phyloP scores from a whole-genome alignment of 345 rosid genomes.

The Pistacia atlantica region DNA sequence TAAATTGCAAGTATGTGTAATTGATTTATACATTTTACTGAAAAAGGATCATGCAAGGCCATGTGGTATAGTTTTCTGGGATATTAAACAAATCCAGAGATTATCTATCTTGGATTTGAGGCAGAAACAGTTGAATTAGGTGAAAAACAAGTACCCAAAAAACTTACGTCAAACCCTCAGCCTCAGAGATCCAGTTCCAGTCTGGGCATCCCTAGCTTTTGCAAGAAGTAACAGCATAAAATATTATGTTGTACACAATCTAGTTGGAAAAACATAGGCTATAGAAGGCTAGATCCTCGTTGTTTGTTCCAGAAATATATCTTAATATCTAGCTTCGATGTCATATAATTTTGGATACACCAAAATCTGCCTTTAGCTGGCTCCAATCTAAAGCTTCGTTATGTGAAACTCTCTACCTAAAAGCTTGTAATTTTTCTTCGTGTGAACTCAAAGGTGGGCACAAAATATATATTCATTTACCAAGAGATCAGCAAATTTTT shows the following conservation, averaged over 20 bases:
- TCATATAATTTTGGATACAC: not conserved
- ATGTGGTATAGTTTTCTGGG: not conserved
- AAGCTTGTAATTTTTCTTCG: no score
- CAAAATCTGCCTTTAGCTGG: not conserved
- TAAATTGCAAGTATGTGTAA: no score
- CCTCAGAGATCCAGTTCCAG: not conserved
- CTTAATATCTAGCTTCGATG: not conserved
- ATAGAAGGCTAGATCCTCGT: conserved; percentile 6
- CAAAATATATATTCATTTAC: no score
- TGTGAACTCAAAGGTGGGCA: no score
- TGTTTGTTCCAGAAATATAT: not conserved
- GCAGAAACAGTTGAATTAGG: not conserved
- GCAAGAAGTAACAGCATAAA: no score
- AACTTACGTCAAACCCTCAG: not conserved
- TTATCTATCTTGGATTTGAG: conserved; percentile 7
- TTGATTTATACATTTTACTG: not conserved
- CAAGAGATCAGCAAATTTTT: no score
- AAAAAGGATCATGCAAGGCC: not conserved
- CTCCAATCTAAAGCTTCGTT: not conserved
- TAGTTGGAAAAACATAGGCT: not conserved
- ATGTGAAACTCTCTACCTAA: no score
- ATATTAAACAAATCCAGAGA: not conserved
- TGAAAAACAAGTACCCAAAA: not conserved
- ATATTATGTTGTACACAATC: not conserved
- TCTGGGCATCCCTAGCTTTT: not conserved